Evolutionary conservation across 257 asterid genomes (phyloP).

Genomic region (Orobanche coerulescens): DNA sequence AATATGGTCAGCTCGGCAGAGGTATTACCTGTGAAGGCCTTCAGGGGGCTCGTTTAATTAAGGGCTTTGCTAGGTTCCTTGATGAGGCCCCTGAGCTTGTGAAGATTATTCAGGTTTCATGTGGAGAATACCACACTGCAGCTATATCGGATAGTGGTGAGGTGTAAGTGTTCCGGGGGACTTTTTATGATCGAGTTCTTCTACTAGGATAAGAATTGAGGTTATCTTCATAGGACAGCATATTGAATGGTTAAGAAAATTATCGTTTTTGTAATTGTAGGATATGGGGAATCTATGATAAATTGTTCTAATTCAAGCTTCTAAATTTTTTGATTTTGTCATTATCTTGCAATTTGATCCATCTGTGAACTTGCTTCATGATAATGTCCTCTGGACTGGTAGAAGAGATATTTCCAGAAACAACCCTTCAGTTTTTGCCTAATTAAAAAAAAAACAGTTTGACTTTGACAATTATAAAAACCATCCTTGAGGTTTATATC

Average conservation of each 20-base stretch:
- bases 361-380: not conserved
- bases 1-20: conserved; percentile 97
- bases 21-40: conserved; percentile 94
- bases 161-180: conserved; percentile 84
- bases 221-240: conserved; percentile 31
- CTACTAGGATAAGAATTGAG: conserved; percentile 32
- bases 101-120: conserved; percentile 80
- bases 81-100: conserved; percentile 96
- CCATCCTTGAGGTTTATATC: not conserved
- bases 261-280: not conserved
- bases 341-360: not conserved
- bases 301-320: not conserved
- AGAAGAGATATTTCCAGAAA: not conserved
- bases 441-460: too few relatives aligned
- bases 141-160: conserved; percentile 88
- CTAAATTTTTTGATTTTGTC: not conserved
- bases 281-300: conserved; percentile 6
- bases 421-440: not conserved
- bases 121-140: conserved; percentile 94
- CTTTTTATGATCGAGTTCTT: conserved; percentile 27
- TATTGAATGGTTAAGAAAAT: conserved; percentile 17
- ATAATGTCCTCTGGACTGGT: not conserved
- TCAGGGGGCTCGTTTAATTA: conserved; percentile 81
- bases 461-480: too few relatives aligned
- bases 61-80: conserved; percentile 77